phyloP scores from a whole-genome alignment of 2,329 filamentous ascomycete genomes.

The Fusarium buxicola region DNA sequence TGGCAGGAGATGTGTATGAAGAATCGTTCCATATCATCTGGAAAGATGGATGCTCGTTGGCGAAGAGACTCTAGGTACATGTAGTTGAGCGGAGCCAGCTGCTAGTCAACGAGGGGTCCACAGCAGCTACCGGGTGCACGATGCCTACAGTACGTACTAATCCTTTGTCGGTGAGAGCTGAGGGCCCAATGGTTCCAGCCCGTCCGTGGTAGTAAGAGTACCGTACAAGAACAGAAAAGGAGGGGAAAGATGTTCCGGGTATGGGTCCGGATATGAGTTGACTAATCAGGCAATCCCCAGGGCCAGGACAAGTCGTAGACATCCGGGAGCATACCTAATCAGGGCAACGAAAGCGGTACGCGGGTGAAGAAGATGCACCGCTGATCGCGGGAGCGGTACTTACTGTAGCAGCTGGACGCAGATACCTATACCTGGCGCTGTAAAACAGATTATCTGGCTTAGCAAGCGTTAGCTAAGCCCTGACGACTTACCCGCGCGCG shows the following conservation, averaged over 20 bases:
- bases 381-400: no score
- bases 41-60: constrained; percentile 18
- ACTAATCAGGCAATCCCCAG: constrained; percentile 7
- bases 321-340: background rate
- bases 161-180: no score
- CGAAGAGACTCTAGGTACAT: constrained; percentile 1
- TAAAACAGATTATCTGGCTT: background rate
- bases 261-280: constrained; percentile 10
- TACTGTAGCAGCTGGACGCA: no score
- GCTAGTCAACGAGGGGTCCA: constrained; percentile 19
- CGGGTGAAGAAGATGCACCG: no score
- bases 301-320: background rate
- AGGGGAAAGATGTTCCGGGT: background rate
- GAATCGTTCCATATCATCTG: constrained; percentile 23
- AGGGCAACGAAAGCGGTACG: no score
- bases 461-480: constrained; percentile 47
- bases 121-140: no score
- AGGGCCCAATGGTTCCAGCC: no score
- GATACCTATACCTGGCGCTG: background rate
- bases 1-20: constrained; percentile 17
- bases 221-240: background rate
- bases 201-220: no score
- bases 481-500: constrained; percentile 35
- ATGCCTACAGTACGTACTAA: no score
- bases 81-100: constrained; percentile 30